A percentile compares a stretch with the other conserved stretches of the same genome.
These are phyloP conservation scores for Neobulgaria alba DNA, from an alignment of 2,329 filamentous ascomycete genomes.

Conservation along the genomic window DNA sequence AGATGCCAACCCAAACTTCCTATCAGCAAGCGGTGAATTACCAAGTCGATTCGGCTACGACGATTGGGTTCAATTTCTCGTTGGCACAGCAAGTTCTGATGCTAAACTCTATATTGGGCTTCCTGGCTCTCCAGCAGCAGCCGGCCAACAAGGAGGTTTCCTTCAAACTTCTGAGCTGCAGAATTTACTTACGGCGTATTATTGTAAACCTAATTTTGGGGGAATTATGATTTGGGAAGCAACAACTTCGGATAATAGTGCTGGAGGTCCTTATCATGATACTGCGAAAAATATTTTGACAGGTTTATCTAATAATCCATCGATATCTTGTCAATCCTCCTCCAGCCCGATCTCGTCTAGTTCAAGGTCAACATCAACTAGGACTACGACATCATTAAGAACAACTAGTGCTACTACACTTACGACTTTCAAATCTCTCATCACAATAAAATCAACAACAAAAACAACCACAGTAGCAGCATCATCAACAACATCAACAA, in stretches of 20 bases:
- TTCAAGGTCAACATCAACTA: not conserved
- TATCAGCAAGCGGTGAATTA: constrained; percentile 6
- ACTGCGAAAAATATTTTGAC: constrained; percentile 6
- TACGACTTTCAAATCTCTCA: not conserved
- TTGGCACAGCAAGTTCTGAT: constrained; percentile 11
- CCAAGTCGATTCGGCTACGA: constrained; percentile 14
- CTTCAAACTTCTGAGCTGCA: constrained; percentile 9
- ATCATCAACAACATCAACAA: not conserved
- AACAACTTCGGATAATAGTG: constrained; percentile 11
- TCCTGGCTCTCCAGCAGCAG: constrained; percentile 9
- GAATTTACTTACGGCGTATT: constrained; percentile 12
- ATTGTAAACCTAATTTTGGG: constrained; percentile 14
- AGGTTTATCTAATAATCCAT: not conserved
- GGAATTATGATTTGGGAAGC: constrained; percentile 23
- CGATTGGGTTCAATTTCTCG: constrained; percentile 12
- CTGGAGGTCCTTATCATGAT: constrained; percentile 4
- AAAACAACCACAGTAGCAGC: not conserved
- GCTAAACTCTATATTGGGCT: constrained; percentile 20
- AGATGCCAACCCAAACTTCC: constrained; percentile 8
- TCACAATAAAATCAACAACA: not conserved
- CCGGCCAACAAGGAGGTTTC: constrained; percentile 1
- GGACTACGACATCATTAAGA: not conserved
- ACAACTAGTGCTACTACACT: not conserved
- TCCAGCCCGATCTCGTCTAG: not conserved
- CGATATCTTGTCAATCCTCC: not conserved